A percentile compares a stretch with the other conserved stretches of the same genome.
Evolutionary conservation across 176 grass and related monocot genomes (phyloP).

Genomic region (Carex parvula): DNA sequence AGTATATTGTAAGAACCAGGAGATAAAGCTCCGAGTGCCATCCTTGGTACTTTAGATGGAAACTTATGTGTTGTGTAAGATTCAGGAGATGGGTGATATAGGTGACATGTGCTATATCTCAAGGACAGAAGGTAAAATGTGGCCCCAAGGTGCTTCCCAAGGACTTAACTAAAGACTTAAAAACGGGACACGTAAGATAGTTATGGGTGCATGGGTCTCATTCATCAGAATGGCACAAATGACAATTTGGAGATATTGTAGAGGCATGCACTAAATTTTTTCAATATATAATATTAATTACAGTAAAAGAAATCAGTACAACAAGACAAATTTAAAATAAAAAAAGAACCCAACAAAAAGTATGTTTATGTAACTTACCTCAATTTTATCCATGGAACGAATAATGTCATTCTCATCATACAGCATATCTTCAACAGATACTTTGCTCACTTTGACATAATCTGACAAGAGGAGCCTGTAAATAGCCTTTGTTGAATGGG

Average conservation of each 20-base stretch:
- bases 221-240: not conserved
- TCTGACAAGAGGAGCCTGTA: conserved; percentile 74
- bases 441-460: conserved; percentile 98
- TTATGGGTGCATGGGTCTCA: not conserved
- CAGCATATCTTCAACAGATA: conserved; percentile 88
- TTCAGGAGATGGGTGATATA: not conserved
- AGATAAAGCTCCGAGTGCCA: not conserved
- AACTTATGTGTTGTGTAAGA: not conserved
- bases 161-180: not conserved
- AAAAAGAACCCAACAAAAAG: not conserved
- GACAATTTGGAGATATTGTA: not conserved
- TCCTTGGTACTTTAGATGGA: not conserved
- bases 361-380: conserved; percentile 39
- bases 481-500: conserved; percentile 93
- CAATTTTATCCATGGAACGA: conserved; percentile 85
- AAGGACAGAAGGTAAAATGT: not conserved
- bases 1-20: not conserved
- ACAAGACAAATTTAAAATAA: not conserved
- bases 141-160: not conserved
- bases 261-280: conserved; percentile 13
- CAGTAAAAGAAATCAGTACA: not conserved
- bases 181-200: not conserved
- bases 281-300: not conserved
- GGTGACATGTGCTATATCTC: not conserved
- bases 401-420: conserved; percentile 85